Evolutionary conservation across 2,329 filamentous ascomycete species (phyloP).

Genomic region (Hypoxylon sp.): DNA sequence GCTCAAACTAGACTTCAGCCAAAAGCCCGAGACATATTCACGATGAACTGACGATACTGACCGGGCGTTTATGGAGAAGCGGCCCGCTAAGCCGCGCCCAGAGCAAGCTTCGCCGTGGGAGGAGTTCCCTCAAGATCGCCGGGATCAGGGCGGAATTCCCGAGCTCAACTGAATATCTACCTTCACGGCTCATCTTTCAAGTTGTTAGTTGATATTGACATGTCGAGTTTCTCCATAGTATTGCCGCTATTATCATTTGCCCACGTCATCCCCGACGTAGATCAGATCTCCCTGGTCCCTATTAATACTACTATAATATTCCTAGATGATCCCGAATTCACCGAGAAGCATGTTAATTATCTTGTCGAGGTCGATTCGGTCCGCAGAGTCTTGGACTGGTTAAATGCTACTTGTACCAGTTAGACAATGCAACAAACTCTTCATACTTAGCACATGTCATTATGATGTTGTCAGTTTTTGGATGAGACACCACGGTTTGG

Average conservation of each 20-base stretch:
- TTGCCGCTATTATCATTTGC: conserved; percentile 23
- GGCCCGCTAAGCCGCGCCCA: conserved; percentile 36
- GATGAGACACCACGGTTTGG: background rate
- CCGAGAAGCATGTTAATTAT: conserved; percentile 16
- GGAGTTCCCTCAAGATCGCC: conserved; percentile 7
- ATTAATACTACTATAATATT: conserved; percentile 11
- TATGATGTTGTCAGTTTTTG: conserved; percentile 8
- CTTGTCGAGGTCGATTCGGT: conserved; percentile 27
- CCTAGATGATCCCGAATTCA: conserved; percentile 10
- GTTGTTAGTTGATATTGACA: conserved; percentile 14
- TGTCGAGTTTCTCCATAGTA: conserved; percentile 20
- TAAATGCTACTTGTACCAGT: conserved; percentile 20
- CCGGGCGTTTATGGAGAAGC: conserved; percentile 41
- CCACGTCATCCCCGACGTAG: conserved; percentile 26
- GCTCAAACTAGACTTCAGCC: conserved; percentile 37
- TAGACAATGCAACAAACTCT: conserved; percentile 1
- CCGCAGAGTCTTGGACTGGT: conserved; percentile 31
- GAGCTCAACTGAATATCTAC: conserved; percentile 18
- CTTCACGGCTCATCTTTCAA: conserved; percentile 14
- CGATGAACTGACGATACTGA: conserved; percentile 28
- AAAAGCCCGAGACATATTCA: conserved; percentile 34
- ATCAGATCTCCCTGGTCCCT: conserved; percentile 11
- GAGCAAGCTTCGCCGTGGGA: conserved; percentile 23
- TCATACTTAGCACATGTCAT: conserved; percentile 4
- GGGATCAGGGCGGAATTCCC: conserved; percentile 37